These are phyloP conservation scores for Candida methanosorbosa DNA, from an alignment of 805 yeast species.

Conservation along the genomic window DNA sequence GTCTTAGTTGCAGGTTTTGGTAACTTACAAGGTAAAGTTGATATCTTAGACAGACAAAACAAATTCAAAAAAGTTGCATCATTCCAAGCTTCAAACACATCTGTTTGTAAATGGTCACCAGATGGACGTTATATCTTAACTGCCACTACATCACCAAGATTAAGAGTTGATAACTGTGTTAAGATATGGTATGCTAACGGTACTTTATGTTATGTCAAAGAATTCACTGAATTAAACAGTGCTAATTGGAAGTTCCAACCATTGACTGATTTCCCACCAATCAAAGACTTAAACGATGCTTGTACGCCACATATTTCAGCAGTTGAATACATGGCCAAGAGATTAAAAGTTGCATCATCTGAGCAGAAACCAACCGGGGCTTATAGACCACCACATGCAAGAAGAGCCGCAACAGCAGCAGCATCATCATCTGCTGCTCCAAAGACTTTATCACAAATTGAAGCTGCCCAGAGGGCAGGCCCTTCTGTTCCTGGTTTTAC, in stretches of 20 bases:
- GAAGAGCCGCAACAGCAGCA: conserved; percentile 36
- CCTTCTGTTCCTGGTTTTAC: conserved; percentile 20
- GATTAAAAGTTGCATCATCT: conserved; percentile 22
- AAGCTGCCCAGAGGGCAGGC: conserved; percentile 25
- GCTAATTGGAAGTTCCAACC: conserved; percentile 80
- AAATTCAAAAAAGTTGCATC: conserved; percentile 72
- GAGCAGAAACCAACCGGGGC: conserved; percentile 68
- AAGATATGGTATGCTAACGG: conserved; percentile 93
- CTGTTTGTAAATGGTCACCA: conserved; percentile 98
- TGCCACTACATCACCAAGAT: conserved; percentile 94
- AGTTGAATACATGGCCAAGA: conserved; percentile 41
- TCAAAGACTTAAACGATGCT: conserved; percentile 38
- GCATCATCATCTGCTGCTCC: conserved; percentile 21
- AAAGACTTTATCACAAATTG: conserved; percentile 52
- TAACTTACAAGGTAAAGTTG: conserved; percentile 93
- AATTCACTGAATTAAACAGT: conserved; percentile 70
- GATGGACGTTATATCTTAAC: conserved; percentile 90
- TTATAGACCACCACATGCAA: conserved; percentile 94
- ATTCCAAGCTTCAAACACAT: conserved; percentile 88
- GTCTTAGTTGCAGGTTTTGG: conserved; percentile 96
- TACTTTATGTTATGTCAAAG: conserved; percentile 65
- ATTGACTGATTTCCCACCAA: conserved; percentile 43
- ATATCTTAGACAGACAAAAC: conserved; percentile 85
- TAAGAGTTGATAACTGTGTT: conserved; percentile 93
- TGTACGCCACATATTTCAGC: conserved; percentile 71